Percentiles rank a stretch among this genome's conserved stretches.
phyloP scores from a whole-genome alignment of 345 rosid species.

The Eucalyptus globulus region DNA sequence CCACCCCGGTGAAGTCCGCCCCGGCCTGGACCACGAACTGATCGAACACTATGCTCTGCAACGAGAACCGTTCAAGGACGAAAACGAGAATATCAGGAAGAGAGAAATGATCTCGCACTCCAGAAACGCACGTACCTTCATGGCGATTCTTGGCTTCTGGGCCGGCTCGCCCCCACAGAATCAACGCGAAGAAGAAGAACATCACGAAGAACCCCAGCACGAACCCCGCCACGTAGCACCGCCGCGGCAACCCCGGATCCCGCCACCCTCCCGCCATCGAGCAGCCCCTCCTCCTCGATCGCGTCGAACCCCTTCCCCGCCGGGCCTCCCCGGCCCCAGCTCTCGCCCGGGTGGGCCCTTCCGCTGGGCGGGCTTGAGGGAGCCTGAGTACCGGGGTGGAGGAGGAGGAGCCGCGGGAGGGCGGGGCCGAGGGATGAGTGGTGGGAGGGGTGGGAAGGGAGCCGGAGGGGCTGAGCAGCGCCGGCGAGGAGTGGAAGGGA shows the following conservation, averaged over 20 bases:
- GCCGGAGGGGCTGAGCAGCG: slow-evolving; percentile 42
- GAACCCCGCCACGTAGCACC: slow-evolving; percentile 42
- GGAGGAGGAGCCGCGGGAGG: slow-evolving; percentile 58
- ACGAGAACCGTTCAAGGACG: background rate
- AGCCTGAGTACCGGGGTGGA: slow-evolving; percentile 51
- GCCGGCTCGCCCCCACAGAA: slow-evolving; percentile 57
- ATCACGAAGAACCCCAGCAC: slow-evolving; percentile 35
- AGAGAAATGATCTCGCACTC: background rate
- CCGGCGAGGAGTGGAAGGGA: slow-evolving; percentile 58
- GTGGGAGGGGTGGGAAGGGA: slow-evolving; percentile 65
- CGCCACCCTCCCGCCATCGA: slow-evolving; percentile 8
- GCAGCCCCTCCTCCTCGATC: slow-evolving; percentile 67
- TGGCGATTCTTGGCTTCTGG: slow-evolving; percentile 49
- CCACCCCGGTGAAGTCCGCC: slow-evolving; percentile 47
- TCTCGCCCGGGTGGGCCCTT: slow-evolving; percentile 6
- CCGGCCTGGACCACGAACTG: slow-evolving; percentile 60
- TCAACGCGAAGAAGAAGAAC: slow-evolving; percentile 43
- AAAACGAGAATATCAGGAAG: background rate
- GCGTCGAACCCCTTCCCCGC: slow-evolving; percentile 42
- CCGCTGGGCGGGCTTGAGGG: slow-evolving; percentile 21
- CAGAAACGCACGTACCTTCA: slow-evolving; percentile 26
- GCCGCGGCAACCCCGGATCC: slow-evolving; percentile 10
- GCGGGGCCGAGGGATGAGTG: slow-evolving; percentile 70
- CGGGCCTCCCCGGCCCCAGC: background rate
- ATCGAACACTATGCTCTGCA: slow-evolving; percentile 41